Evolutionary conservation across 805 yeast genomes (phyloP), one percentile per base, ranked within the genome.

Genomic region (Saccharomycopsis sp.): DNA sequence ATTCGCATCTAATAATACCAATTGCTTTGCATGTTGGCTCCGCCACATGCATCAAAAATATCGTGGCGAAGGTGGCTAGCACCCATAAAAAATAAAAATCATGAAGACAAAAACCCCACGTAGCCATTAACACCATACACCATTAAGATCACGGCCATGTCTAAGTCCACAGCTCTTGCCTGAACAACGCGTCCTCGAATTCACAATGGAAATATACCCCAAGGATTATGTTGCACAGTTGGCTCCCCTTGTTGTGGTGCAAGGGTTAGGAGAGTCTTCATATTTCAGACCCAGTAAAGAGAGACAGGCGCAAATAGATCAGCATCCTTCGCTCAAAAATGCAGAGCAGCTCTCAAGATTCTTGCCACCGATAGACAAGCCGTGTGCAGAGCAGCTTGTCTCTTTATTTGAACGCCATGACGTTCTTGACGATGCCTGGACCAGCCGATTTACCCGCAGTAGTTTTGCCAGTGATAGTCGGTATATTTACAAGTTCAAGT

Each of bases 201-300:
- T n/a, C n/a, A 23, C 38, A 47, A 76, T 76, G 80, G 78, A 76
- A 54, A 63, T 71, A 12, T 76, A 73, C 59, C 76, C 76, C 2
- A 50, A 62, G 0, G 74, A 72, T 49, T 62, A 70, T 42, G 67
- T 74, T 0, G 56, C 69, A 0, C 68, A 75, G 25, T 64, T 71
- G 52, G 68, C 75, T 0, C 81, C 81, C 0, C 62, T 78, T 55
- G 73, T 78, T 22, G 65, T 72, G 0, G 61, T 78, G 1, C 81
- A 78, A 58, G 81, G 81, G 1, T 61, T 77, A 2, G 77, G 75
- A 1, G 58, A 62, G 19, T 20, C 20, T 7, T 51, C n/a, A 12
- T 23, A 29, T 29, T 17, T 47, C 29, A 25, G 3, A 55, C 25
- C 14, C 22, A n/a, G 47, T 14, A 19, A 35, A 5, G 64, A 63